Base-by-base conservation (phyloP, 345 rosid species). In the Moringa oleifera region DNA sequence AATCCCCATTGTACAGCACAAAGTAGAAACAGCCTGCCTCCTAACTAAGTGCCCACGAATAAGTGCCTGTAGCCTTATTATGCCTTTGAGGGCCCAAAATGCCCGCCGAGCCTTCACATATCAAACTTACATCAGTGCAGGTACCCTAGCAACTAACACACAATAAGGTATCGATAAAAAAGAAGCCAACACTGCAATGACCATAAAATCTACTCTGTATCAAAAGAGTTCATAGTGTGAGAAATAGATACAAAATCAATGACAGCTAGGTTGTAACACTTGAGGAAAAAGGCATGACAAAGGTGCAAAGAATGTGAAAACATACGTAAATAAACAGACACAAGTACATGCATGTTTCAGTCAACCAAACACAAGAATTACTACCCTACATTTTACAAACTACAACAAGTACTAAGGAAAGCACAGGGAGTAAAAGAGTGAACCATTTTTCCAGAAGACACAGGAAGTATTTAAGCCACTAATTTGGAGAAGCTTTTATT, bases 21-120 rank as follows among this genome's bases (percentile, higher is more conserved):
- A 71, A 70, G 99, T 86, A 63, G 90, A 77, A 69, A 85, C 80
- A 62, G 97, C 96, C 77, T 88, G 99, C 69, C 95, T 85, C 78
- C 96, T 83, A 70, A 90, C 92, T 73, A 94, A 79, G 70, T 94
- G 97, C 56, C 99, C 99, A 66, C 97, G 96, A 65, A 90, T 86
- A 62, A 86, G 85, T 37, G 97, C 97, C 80, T 94, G 99, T 63
- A 94, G 84, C 88, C 96, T 88, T 74, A 94, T 85, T 69, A 94
- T 94, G 62, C 97, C 99, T 86, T 84, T 94, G 72, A 94, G 96
- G 33, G 96, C 90, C 55, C 80, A 76, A 70, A 88, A 94, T 58
- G 99, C 99, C 59, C 97, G 79, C 1, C 97, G 99, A 59, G 97
- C 99, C 99, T 93, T 78, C 70, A 79, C 67, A 71, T 21, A 62